phyloP scores from a whole-genome alignment of 2,329 filamentous ascomycete species.

The Claviceps lovelessii region DNA sequence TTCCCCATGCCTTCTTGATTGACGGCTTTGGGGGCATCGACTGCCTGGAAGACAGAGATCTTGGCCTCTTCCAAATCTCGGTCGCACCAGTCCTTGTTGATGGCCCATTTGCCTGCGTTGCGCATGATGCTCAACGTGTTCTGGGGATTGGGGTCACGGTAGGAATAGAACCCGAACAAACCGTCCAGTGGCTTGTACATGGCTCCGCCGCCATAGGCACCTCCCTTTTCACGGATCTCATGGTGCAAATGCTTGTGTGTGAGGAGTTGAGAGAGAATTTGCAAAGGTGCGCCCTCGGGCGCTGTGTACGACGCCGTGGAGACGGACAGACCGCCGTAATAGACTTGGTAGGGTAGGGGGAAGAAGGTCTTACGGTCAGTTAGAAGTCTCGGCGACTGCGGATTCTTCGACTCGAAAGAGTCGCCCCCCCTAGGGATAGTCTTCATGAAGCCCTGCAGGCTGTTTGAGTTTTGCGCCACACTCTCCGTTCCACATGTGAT shows the following conservation, averaged over 20 bases:
- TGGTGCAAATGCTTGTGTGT: constrained; percentile 96
- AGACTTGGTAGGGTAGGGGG: constrained; percentile 90
- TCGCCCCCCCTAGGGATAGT: constrained; percentile 13
- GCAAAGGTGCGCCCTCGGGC: constrained; percentile 60
- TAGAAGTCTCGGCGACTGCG: constrained; percentile 21
- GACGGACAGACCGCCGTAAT: constrained; percentile 73
- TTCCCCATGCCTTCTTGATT: constrained; percentile 74
- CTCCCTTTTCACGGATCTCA: constrained; percentile 94
- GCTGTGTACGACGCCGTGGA: constrained; percentile 75
- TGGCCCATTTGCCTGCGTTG: constrained; percentile 69
- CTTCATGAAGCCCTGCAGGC: constrained; percentile 55
- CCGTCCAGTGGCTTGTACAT: constrained; percentile 69
- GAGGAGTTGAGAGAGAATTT: constrained; percentile 78
- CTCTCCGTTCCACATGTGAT: constrained; percentile 75
- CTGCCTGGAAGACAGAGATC: constrained; percentile 78
- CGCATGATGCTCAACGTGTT: constrained; percentile 79
- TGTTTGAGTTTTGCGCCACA: constrained; percentile 51
- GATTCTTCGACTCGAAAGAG: constrained; percentile 25
- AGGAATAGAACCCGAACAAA: constrained; percentile 88
- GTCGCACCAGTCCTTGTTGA: constrained; percentile 65
- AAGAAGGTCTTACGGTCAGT: constrained; percentile 68
- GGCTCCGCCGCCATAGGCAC: constrained; percentile 86
- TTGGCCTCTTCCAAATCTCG: constrained; percentile 92
- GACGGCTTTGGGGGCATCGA: constrained; percentile 79
- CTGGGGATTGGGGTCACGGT: constrained; percentile 86